A percentile compares a stretch with the other conserved stretches of the same genome.
Conservation (phyloP, 495 filamentous ascomycete genomes). For the Hyaloscypha finlandica region DNA sequence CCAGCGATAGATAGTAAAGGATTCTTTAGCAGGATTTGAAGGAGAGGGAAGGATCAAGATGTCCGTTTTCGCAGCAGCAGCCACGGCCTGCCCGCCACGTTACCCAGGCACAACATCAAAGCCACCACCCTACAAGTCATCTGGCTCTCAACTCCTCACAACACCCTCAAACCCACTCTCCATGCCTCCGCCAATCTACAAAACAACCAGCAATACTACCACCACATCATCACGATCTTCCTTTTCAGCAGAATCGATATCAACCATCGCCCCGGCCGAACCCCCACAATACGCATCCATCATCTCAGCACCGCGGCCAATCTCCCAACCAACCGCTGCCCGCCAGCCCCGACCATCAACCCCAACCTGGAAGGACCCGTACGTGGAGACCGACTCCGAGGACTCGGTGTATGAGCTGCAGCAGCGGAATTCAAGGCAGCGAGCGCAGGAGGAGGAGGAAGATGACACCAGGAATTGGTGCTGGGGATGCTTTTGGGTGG, state of each 20-base stretch:
- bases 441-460: slow-evolving; percentile 4
- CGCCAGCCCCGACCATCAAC: background rate
- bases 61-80: slow-evolving; percentile 7
- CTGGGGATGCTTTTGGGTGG: slow-evolving; percentile 22
- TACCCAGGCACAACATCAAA: background rate
- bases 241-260: background rate
- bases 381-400: background rate
- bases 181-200: background rate
- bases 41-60: slow-evolving; percentile 3
- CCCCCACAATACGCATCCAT: slow-evolving; percentile 9
- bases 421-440: slow-evolving; percentile 9
- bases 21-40: background rate
- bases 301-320: background rate
- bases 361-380: slow-evolving; percentile 2
- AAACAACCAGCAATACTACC: background rate
- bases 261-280: slow-evolving; percentile 1
- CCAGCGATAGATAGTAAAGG: too few species aligned
- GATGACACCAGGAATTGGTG: slow-evolving; percentile 10
- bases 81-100: background rate
- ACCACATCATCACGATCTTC: background rate
- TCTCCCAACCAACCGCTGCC: background rate
- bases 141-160: background rate
- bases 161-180: background rate
- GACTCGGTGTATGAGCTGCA: slow-evolving; percentile 1
- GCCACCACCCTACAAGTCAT: slow-evolving; percentile 2